Evolutionary conservation across 345 rosid species (phyloP), one percentile per base, ranked within the genome.

Genomic region (Chamaenerion angustifolium): DNA sequence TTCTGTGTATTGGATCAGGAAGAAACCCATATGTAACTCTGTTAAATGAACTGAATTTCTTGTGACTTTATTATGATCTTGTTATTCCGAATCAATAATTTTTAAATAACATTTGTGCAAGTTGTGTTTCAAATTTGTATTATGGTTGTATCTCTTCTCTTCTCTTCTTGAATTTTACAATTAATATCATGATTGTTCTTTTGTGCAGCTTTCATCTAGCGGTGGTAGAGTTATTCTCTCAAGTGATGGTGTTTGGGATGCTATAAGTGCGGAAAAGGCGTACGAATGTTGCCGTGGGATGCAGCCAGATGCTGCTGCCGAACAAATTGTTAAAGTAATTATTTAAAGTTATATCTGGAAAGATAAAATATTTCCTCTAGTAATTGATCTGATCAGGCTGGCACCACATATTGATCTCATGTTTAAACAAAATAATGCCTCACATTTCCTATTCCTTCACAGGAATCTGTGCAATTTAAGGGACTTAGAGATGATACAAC

Each of bases 231-330:
- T 93, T 61, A 68, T 93, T 31, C 74, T 93, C 55, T 79, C 95
- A 45, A 93, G 99, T 69, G 99, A 93, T 53, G 99, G 99, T 69
- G 99, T 93, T 49, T 93, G 99, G 99, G 99, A 93, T 79, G 92
- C 78, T 62, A 42, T 93, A 51, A 77, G 71, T 44, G 92, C 92
- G 6, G 99, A 93, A 57, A 69, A 16, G 49, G 86, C 94, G 47
- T 74, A 88, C 65, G 92, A 81, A 54, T 85, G 96, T 67, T 85
- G 92, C 55, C 92, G 92, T 41, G 95, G 99, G 50, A 71, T 88
- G 83, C 67, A 80, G 46, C 71, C 88, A 19, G 96, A 93, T 67
- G 71, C 94, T 64, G 83, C 99, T n/a, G 99, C 99, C 9, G 74
- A 78, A 37, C 90, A 80, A 68, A 81, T 93, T 52, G 99, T 93